Evolutionary conservation across 2,329 filamentous ascomycete genomes (phyloP).

Genomic region (Cladosporium sp.): DNA sequence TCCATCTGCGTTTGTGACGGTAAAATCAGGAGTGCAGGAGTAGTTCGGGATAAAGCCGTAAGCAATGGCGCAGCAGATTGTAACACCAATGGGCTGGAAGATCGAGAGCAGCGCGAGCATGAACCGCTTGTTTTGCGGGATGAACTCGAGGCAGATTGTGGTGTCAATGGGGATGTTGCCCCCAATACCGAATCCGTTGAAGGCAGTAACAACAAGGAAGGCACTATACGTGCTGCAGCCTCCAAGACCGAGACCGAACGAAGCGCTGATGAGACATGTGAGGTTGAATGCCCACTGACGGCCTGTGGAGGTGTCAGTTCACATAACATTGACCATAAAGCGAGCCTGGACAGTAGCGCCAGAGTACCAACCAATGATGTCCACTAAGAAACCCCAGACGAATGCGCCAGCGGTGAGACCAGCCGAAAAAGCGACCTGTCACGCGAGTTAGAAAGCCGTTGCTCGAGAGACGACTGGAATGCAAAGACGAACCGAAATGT

Average conservation of each 20-base stretch:
- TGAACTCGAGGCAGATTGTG: conserved; percentile 54
- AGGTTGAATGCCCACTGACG: conserved; percentile 56
- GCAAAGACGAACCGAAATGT: conserved; percentile 42
- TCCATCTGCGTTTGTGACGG: conserved; percentile 11
- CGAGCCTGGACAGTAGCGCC: not conserved
- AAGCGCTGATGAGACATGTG: conserved; percentile 51
- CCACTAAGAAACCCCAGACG: conserved; percentile 53
- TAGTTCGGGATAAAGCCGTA: conserved; percentile 52
- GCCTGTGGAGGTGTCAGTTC: conserved; percentile 26
- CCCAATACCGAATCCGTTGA: conserved; percentile 49
- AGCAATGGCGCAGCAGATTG: conserved; percentile 48
- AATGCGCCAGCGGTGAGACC: conserved; percentile 55
- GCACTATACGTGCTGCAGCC: conserved; percentile 47
- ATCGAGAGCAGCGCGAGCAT: conserved; percentile 51
- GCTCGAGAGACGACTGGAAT: conserved; percentile 2
- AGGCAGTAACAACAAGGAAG: conserved; percentile 52
- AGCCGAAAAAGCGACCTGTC: conserved; percentile 45
- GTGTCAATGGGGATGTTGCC: conserved; percentile 56
- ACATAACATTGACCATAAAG: not conserved
- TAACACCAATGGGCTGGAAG: conserved; percentile 54
- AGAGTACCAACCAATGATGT: conserved; percentile 42
- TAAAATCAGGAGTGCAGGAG: conserved; percentile 50
- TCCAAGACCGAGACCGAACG: conserved; percentile 52
- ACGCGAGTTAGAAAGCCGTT: conserved; percentile 3
- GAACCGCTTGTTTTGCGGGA: conserved; percentile 50